A percentile compares a stretch with the other conserved stretches of the same genome.
Evolutionary conservation across 148 eudicot genomes (phyloP).

Genomic region (Chenopodium quinoa): DNA sequence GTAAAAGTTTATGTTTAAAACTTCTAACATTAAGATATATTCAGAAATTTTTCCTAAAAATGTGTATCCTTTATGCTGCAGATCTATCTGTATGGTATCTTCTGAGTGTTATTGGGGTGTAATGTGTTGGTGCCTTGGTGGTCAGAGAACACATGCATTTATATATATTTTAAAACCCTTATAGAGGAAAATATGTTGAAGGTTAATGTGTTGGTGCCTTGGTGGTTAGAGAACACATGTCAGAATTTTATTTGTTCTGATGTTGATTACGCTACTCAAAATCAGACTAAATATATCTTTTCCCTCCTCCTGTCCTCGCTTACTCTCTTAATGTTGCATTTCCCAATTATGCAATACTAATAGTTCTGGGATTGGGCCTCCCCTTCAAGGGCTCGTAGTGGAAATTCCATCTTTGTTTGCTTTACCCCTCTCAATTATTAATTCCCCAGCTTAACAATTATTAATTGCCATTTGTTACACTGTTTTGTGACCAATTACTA

Average conservation of each 20-base stretch:
- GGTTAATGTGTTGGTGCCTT: too few relatives aligned
- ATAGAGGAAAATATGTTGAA: not conserved
- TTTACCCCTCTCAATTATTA: not conserved
- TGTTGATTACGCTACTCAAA: not conserved
- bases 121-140: not conserved
- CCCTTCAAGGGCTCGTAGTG: not conserved
- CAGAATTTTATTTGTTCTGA: not conserved
- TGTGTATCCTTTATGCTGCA: not conserved
- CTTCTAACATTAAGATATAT: not conserved
- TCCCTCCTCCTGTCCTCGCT: not conserved
- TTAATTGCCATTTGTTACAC: not conserved
- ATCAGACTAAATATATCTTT: not conserved
- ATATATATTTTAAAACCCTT: not conserved
- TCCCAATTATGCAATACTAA: not conserved
- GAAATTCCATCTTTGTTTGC: not conserved
- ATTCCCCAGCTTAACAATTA: not conserved
- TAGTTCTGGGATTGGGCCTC: not conserved
- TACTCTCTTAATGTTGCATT: not conserved
- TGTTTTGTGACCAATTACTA: not conserved
- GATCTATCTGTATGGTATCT: not conserved
- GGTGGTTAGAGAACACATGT: too few relatives aligned
- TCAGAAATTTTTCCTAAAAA: not conserved
- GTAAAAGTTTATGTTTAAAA: not conserved
- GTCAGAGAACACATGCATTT: not conserved
- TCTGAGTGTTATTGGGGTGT: not conserved